phyloP scores from a whole-genome alignment of 768 basidiomycete species.

The Boletus sp. region DNA sequence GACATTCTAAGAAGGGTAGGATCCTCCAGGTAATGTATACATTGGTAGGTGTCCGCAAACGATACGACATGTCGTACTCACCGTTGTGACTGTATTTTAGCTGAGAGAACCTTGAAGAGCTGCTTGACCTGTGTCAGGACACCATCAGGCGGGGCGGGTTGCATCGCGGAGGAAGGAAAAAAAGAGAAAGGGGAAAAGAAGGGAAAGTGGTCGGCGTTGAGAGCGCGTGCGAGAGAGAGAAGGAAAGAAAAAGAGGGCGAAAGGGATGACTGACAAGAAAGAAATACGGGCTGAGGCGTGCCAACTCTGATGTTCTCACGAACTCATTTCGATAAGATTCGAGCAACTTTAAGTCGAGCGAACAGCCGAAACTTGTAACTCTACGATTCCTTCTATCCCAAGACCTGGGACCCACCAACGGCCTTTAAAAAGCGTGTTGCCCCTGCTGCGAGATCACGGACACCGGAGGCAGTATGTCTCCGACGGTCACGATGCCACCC shows the following conservation, averaged over 20 bases:
- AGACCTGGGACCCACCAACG: neutral
- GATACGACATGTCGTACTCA: slow-evolving; percentile 7
- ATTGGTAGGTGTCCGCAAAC: neutral
- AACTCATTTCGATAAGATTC: neutral
- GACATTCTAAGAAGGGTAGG: neutral
- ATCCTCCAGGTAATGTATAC: neutral
- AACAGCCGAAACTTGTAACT: neutral
- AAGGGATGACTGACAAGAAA: neutral
- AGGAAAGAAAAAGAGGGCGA: neutral
- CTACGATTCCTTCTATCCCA: neutral
- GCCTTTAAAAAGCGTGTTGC: neutral
- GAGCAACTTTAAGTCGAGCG: neutral
- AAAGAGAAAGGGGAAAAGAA: neutral
- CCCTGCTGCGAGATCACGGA: neutral
- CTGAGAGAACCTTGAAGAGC: slow-evolving; percentile 16
- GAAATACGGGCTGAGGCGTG: neutral
- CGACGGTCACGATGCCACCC: no score
- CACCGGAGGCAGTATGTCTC: neutral
- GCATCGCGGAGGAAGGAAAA: slow-evolving; percentile 14
- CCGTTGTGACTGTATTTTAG: slow-evolving; percentile 19
- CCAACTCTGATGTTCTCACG: slow-evolving; percentile 5
- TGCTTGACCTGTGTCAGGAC: slow-evolving; percentile 19
- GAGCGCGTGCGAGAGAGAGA: neutral
- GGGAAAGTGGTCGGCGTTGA: neutral
- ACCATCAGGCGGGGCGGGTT: neutral